Conservation (phyloP, 2,329 filamentous ascomycete genomes). For the Aureobasidium leucospermi region DNA sequence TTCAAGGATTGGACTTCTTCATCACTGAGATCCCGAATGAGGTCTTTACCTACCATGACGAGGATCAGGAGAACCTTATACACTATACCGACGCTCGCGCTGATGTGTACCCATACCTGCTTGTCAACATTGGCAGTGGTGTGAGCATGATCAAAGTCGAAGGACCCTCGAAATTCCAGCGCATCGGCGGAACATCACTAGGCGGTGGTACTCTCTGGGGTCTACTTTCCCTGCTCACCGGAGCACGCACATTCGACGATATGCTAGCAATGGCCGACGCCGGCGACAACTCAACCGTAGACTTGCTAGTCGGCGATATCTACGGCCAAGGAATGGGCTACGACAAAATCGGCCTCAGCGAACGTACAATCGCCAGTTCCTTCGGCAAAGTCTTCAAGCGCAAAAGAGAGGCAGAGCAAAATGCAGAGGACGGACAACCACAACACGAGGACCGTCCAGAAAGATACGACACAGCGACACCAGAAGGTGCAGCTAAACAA, state of each 20-base stretch:
- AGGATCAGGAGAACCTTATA: slow-evolving; percentile 63
- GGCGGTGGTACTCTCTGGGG: slow-evolving; percentile 98
- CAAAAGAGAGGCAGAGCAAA: slow-evolving; percentile 74
- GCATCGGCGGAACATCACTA: slow-evolving; percentile 89
- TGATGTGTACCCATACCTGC: slow-evolving; percentile 92
- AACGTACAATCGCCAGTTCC: slow-evolving; percentile 87
- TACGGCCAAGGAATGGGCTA: slow-evolving; percentile 97
- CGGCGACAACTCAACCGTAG: slow-evolving; percentile 87
- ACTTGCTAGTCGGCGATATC: slow-evolving; percentile 96
- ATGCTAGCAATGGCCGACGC: slow-evolving; percentile 89
- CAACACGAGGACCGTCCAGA: slow-evolving; percentile 40
- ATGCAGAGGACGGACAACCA: slow-evolving; percentile 65
- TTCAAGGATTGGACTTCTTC: slow-evolving; percentile 92
- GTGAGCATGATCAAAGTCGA: slow-evolving; percentile 97
- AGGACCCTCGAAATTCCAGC: slow-evolving; percentile 75
- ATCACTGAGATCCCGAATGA: slow-evolving; percentile 96
- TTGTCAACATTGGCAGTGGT: slow-evolving; percentile 96
- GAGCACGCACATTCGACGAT: slow-evolving; percentile 92
- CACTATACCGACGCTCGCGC: slow-evolving; percentile 68
- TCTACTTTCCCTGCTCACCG: slow-evolving; percentile 80
- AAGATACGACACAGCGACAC: slow-evolving; percentile 16
- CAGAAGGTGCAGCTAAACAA: slow-evolving; percentile 19
- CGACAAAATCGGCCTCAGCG: slow-evolving; percentile 91
- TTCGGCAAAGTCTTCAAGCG: slow-evolving; percentile 96
- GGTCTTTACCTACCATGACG: slow-evolving; percentile 93